Conservation (phyloP, 257 asterid genomes). For the Forsythia viridissima region DNA sequence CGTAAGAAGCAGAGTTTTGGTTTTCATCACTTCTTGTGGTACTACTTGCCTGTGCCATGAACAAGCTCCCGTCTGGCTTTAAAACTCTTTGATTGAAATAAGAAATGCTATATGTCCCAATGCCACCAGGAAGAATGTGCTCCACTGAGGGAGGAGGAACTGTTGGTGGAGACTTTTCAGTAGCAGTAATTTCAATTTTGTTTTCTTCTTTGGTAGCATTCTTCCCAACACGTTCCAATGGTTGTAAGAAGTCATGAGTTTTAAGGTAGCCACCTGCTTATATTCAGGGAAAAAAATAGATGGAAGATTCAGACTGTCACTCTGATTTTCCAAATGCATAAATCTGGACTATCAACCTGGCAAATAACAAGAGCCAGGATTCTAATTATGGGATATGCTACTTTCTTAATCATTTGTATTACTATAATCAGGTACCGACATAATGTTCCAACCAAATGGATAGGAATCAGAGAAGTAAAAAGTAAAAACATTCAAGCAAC, state of each 20-base stretch:
- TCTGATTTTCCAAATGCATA: background rate
- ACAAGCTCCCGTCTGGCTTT: constrained; percentile 52
- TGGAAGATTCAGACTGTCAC: constrained; percentile 4
- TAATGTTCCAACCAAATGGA: background rate
- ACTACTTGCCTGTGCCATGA: constrained; percentile 57
- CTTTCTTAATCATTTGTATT: background rate
- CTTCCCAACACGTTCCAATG: constrained; percentile 68
- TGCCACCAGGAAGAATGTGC: constrained; percentile 81
- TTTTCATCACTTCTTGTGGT: constrained; percentile 51
- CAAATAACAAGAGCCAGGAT: background rate
- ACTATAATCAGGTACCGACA: background rate
- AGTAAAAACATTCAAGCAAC: background rate
- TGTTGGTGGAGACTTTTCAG: constrained; percentile 50
- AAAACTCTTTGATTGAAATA: constrained; percentile 57
- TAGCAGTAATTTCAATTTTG: constrained; percentile 37
- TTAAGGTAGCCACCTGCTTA: constrained; percentile 60
- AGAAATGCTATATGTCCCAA: constrained; percentile 78
- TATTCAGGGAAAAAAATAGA: constrained; percentile 9
- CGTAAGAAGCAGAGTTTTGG: constrained; percentile 71
- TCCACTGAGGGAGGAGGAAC: constrained; percentile 48
- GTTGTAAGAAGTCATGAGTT: constrained; percentile 93
- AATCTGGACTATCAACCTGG: background rate
- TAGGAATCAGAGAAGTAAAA: background rate
- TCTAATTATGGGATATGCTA: background rate
- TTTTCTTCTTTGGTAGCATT: constrained; percentile 51